Base-by-base conservation (phyloP, 164 flowering plant species). In the Saururus chinensis region DNA sequence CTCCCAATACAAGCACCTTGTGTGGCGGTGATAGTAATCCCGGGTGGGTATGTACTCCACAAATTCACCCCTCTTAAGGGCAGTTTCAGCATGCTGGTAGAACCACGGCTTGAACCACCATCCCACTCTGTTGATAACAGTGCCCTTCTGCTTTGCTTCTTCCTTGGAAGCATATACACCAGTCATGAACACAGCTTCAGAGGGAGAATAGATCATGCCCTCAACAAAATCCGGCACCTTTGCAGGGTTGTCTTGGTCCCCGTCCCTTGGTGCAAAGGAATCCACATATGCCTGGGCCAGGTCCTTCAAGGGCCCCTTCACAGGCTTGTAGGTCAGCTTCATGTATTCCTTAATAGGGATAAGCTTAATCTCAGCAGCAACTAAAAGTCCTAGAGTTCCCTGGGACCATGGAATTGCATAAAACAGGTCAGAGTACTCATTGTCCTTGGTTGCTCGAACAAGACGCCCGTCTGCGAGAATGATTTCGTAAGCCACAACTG, bases 31-130 rank as follows among this genome's bases (percentile, higher is more conserved):
- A 72, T 93, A 91, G 64, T 85, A 93, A 3, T 93, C 93, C 70
- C 99, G 80, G 35, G 97, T 95, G 0, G 99, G 99, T 24, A 95
- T 91, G 73, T 91, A 95, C 81, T 95, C 99, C 19, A 89, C 95
- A 77, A 95, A 95, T 74, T 87, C 95, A 51, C 97, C 99, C 69
- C 70, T 91, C 81, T 85, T 80, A 22, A 95, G 71, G 4, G 97
- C 96, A 7, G 63, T 84, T 70, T 82, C 75, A 0, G 97, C 97
- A 67, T 91, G 95, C 77, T 95, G 99, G 71, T 95, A 95, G 69
- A 95, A 95, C 99, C 99, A 95, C 20, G 93, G 84, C 63, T 95
- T 95, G 65, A 78, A 91, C 99, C 99, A 95, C 96, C 97, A 91
- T 23, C 99, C 89, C 9, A 80, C 82, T 23, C 69, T 70, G 71